A percentile compares a stretch with the other conserved stretches of the same genome.
These are phyloP conservation scores for Noccaea bulbosa DNA, from an alignment of 345 rosid species.

Conservation along the genomic window DNA sequence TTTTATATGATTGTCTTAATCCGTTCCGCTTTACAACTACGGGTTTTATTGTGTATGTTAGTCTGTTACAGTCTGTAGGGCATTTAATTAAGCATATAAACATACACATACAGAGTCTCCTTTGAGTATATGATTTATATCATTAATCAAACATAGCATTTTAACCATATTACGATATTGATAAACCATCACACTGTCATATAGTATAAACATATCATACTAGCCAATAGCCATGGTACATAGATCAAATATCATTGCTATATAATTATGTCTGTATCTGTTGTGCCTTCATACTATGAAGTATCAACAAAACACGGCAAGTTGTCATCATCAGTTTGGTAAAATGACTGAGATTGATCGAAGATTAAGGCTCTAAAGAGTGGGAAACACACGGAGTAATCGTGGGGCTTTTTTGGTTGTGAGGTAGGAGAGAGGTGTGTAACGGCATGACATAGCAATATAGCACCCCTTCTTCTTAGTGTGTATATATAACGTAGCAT, in stretches of 20 bases:
- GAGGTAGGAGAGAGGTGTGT: slow-evolving; percentile 39
- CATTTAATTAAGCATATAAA: neutral
- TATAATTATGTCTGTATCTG: too few species aligned
- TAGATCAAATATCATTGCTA: too few species aligned
- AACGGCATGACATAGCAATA: slow-evolving; percentile 30
- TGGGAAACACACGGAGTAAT: slow-evolving; percentile 23
- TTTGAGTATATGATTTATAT: neutral
- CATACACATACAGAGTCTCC: neutral
- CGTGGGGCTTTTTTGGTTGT: slow-evolving; percentile 31
- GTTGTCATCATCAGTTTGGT: neutral
- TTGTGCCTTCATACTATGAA: too few species aligned
- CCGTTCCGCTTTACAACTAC: slow-evolving; percentile 1
- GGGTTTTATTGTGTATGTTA: neutral
- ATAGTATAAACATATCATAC: neutral
- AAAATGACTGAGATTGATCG: neutral
- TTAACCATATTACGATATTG: neutral
- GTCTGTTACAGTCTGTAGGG: neutral
- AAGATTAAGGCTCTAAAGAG: slow-evolving; percentile 4
- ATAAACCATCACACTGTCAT: neutral
- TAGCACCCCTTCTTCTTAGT: neutral
- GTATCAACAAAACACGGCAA: neutral
- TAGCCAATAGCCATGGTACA: neutral
- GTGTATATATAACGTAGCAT: slow-evolving; percentile 25
- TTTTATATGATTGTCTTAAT: slow-evolving; percentile 2
- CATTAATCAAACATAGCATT: neutral